Percentiles rank a stretch among this genome's conserved stretches.
phyloP scores from a whole-genome alignment of 495 filamentous ascomycete genomes.

The Haplographium delicatum region DNA sequence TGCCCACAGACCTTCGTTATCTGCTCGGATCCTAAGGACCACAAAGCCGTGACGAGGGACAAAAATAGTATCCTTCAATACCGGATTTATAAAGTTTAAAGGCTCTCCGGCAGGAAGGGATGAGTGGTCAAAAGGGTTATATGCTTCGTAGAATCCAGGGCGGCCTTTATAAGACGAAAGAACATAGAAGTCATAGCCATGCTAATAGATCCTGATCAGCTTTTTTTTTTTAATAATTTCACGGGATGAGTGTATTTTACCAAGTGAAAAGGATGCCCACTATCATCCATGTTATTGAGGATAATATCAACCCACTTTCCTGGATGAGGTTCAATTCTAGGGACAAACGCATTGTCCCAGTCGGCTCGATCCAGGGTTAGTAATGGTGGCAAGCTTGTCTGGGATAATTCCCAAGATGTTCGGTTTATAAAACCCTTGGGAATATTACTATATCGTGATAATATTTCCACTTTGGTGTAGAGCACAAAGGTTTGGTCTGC shows the following conservation, averaged over 20 bases:
- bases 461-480: constrained; percentile 8
- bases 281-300: constrained; percentile 48
- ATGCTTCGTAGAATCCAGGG: neutral
- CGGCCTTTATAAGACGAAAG: constrained; percentile 14
- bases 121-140: constrained; percentile 25
- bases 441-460: constrained; percentile 6
- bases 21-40: constrained; percentile 51
- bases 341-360: constrained; percentile 26
- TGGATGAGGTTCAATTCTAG: constrained; percentile 19
- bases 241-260: constrained; percentile 21
- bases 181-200: constrained; percentile 30
- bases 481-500: neutral
- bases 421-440: constrained; percentile 9
- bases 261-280: constrained; percentile 47
- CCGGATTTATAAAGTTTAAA: constrained; percentile 20
- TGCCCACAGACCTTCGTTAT: constrained; percentile 73
- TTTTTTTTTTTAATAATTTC: no score
- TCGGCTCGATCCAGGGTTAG: neutral
- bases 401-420: constrained; percentile 8
- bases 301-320: constrained; percentile 43
- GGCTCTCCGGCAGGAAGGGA: constrained; percentile 13
- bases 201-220: neutral
- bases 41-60: constrained; percentile 36
- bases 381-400: neutral
- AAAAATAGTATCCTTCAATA: constrained; percentile 25